Conservation (phyloP, 1,284 basidiomycete species). For the Sutorius eximius region DNA sequence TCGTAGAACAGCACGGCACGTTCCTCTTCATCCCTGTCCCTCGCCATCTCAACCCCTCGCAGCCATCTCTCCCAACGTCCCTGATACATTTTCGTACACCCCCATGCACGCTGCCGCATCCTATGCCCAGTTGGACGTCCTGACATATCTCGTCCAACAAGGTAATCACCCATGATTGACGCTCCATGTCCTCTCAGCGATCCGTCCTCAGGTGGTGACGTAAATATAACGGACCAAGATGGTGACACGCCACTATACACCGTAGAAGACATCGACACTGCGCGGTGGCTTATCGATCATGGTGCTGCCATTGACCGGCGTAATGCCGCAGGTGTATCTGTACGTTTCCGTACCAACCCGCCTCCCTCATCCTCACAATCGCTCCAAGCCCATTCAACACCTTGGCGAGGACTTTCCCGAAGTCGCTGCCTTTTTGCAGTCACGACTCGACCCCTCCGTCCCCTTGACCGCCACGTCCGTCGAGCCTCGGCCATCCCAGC, state of each 20-base stretch:
- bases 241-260: constrained; percentile 91
- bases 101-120: constrained; percentile 97
- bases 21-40: constrained; percentile 16
- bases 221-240: constrained; percentile 84
- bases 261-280: constrained; percentile 81
- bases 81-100: constrained; percentile 82
- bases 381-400: constrained; percentile 66
- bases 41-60: constrained; percentile 28
- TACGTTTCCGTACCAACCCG: constrained; percentile 39
- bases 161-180: constrained; percentile 42
- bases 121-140: constrained; percentile 76
- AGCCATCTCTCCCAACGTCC: constrained; percentile 75
- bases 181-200: constrained; percentile 7
- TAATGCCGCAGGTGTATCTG: constrained; percentile 78
- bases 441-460: constrained; percentile 37
- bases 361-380: constrained; percentile 4
- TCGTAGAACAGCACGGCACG: constrained; percentile 59
- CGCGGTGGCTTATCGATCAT: constrained; percentile 74
- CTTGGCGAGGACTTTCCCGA: constrained; percentile 80
- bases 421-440: constrained; percentile 68
- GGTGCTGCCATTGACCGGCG: constrained; percentile 67
- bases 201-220: constrained; percentile 66
- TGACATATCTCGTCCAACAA: constrained; percentile 75
- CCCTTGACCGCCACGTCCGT: constrained; percentile 16
- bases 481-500: constrained; percentile 54